phyloP scores from a whole-genome alignment of 23 red algal species.

The Gracilaria gracilis region DNA sequence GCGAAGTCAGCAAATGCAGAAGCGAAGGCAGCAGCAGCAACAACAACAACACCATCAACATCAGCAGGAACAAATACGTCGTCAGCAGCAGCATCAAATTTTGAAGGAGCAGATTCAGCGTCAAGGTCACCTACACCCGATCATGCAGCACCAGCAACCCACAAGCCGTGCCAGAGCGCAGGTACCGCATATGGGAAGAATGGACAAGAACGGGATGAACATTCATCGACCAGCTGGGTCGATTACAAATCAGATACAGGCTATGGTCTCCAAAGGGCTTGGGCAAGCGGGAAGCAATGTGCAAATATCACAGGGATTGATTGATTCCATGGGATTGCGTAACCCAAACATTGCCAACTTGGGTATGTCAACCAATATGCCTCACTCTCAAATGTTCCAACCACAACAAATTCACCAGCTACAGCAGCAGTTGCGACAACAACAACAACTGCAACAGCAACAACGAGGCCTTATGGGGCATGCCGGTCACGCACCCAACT shows the following conservation, averaged over 20 bases:
- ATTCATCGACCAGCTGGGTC: slow-evolving; percentile 12
- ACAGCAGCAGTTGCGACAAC: slow-evolving; percentile 36
- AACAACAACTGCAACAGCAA: slow-evolving; percentile 35
- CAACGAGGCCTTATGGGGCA: slow-evolving; percentile 28
- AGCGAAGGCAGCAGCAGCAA: slow-evolving; percentile 51
- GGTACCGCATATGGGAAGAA: neutral
- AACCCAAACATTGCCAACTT: neutral
- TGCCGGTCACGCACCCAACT: neutral
- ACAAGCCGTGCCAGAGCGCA: neutral
- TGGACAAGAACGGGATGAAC: slow-evolving; percentile 44
- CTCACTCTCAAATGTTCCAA: slow-evolving; percentile 15
- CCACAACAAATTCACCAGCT: slow-evolving; percentile 34
- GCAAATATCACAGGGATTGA: slow-evolving; percentile 29
- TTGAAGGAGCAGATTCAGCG: slow-evolving; percentile 39
- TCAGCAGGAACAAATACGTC: slow-evolving; percentile 42
- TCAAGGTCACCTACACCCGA: slow-evolving; percentile 16
- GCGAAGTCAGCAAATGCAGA: slow-evolving; percentile 32
- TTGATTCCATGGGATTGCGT: neutral
- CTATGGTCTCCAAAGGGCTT: slow-evolving; percentile 21
- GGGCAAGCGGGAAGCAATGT: neutral
- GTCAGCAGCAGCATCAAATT: slow-evolving; percentile 52
- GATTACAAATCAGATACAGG: neutral
- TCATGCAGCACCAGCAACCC: slow-evolving; percentile 48
- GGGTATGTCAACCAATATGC: neutral
- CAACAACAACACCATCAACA: slow-evolving; percentile 39